Evolutionary conservation across 192 early-diverging fungal species (phyloP).

Genomic region (Coemansia sp.): DNA sequence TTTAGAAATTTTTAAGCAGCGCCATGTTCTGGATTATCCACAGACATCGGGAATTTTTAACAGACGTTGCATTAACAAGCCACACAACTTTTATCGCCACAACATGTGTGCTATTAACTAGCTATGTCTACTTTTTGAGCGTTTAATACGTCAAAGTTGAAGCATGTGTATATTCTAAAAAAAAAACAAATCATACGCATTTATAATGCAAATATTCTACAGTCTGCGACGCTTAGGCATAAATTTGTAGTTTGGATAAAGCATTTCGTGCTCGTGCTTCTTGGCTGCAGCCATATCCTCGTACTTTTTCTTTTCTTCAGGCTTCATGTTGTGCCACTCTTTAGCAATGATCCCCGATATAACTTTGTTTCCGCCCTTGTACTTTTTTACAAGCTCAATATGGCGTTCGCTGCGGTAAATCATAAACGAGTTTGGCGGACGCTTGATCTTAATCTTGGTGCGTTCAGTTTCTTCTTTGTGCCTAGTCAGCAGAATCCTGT

Average conservation of each 20-base stretch:
- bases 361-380: slow-evolving; percentile 51
- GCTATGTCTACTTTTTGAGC: no score
- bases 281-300: slow-evolving; percentile 42
- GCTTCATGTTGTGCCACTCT: slow-evolving; percentile 41
- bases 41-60: no score
- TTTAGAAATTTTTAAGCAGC: no score
- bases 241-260: slow-evolving; percentile 55
- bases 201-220: slow-evolving; percentile 5
- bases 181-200: neutral
- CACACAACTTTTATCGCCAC: no score
- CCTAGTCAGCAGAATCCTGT: neutral
- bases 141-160: neutral
- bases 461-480: slow-evolving; percentile 26
- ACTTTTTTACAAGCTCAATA: slow-evolving; percentile 44
- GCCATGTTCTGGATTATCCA: no score
- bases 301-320: slow-evolving; percentile 30
- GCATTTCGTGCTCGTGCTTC: slow-evolving; percentile 49
- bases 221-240: slow-evolving; percentile 41
- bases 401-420: slow-evolving; percentile 49
- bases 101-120: no score
- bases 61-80: no score
- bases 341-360: slow-evolving; percentile 47
- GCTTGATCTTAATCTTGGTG: slow-evolving; percentile 47
- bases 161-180: neutral
- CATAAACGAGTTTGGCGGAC: slow-evolving; percentile 55